Percentiles rank a stretch among this genome's conserved stretches.
phyloP scores from a whole-genome alignment of 192 early-diverging fungal species.

The Podila verticillata region DNA sequence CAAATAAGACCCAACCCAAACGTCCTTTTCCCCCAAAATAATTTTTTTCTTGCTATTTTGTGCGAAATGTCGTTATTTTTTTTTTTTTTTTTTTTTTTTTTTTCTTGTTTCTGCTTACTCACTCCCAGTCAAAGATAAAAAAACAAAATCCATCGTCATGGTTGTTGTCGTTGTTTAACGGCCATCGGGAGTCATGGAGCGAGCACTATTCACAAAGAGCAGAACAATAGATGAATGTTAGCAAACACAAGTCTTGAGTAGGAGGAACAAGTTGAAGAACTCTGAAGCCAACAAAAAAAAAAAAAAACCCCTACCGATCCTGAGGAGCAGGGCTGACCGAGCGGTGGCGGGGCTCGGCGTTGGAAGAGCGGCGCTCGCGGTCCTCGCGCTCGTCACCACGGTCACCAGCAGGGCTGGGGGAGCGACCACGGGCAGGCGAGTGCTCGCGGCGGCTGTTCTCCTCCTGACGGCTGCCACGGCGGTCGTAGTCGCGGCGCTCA shows the following conservation, averaged over 20 bases:
- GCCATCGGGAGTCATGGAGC: slow-evolving; percentile 31
- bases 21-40: not conserved
- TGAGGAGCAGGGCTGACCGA: slow-evolving; percentile 23
- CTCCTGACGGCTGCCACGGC: slow-evolving; percentile 14
- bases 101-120: slow-evolving; percentile 3
- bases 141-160: too few species aligned
- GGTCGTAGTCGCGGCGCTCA: slow-evolving; percentile 13
- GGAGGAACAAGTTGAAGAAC: too few species aligned
- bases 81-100: not conserved
- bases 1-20: not conserved
- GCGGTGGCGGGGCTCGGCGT: slow-evolving; percentile 12
- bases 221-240: not conserved
- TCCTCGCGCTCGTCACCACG: slow-evolving; percentile 8
- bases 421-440: slow-evolving; percentile 21
- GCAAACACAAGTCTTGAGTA: not conserved
- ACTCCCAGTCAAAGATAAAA: not conserved
- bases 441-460: slow-evolving; percentile 8
- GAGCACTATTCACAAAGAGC: slow-evolving; percentile 1
- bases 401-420: slow-evolving; percentile 29
- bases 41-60: not conserved
- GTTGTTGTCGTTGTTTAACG: slow-evolving; percentile 10
- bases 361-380: slow-evolving; percentile 4
- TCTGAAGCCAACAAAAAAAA: not conserved
- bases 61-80: not conserved
- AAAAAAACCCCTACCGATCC: slow-evolving; percentile 28